Percentiles rank a stretch among this genome's conserved stretches.
These are phyloP conservation scores for Pseudogymnoascus pannorum DNA, from an alignment of 2,329 filamentous ascomycete species.

Conservation along the genomic window DNA sequence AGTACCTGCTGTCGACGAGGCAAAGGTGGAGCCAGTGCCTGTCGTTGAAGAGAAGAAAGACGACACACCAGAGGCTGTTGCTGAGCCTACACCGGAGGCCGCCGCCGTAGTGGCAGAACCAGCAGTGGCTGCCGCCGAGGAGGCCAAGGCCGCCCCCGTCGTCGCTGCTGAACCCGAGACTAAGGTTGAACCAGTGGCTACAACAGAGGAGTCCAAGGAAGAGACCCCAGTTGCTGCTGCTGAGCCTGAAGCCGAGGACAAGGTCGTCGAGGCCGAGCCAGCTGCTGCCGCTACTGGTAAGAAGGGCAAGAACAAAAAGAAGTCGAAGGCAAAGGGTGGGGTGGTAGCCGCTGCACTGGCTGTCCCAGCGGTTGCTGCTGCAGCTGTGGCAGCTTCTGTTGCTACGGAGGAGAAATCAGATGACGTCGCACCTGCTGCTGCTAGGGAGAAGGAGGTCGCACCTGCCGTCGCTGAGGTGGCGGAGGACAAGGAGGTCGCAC, in stretches of 20 bases:
- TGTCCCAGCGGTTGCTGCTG: background rate
- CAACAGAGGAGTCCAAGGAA: background rate
- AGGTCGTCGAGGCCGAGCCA: background rate
- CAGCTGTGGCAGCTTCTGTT: background rate
- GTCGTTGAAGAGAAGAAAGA: background rate
- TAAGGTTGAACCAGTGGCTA: background rate
- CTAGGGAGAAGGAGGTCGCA: background rate
- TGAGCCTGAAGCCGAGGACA: background rate
- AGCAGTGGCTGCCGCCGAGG: background rate
- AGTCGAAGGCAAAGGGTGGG: background rate
- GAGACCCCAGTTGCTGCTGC: background rate
- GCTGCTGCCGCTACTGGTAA: background rate
- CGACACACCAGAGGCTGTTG: background rate
- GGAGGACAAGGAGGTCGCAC: background rate
- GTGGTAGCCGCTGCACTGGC: background rate
- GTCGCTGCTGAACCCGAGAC: background rate
- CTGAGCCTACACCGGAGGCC: background rate
- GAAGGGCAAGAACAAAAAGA: slow-evolving; percentile 7
- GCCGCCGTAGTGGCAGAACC: background rate
- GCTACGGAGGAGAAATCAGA: slow-evolving; percentile 19
- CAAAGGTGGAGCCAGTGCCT: background rate
- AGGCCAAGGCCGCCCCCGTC: background rate
- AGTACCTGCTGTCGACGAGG: background rate
- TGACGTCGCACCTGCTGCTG: background rate
- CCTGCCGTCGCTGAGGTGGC: background rate